Evolutionary conservation across 805 yeast species (phyloP).

Genomic region (Candida nonsorbophila): DNA sequence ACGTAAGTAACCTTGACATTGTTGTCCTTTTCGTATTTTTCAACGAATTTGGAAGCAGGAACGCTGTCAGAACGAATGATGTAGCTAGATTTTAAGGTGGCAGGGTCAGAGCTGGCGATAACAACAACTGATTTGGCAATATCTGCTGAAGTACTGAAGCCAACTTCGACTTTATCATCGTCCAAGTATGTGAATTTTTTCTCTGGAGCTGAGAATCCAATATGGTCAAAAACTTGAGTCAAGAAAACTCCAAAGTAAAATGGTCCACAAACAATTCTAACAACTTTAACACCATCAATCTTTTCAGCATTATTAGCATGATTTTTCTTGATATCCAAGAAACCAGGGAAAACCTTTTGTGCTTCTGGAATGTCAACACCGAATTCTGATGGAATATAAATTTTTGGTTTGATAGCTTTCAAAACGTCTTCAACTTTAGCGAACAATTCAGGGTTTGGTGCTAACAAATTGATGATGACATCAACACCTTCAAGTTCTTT

Average conservation of each 20-base stretch:
- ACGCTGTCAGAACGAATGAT: constrained; percentile 39
- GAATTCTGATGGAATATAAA: constrained; percentile 58
- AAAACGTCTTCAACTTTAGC: constrained; percentile 34
- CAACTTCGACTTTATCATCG: constrained; percentile 27
- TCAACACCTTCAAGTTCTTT: constrained; percentile 41
- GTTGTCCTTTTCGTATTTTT: constrained; percentile 35
- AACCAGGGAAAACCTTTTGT: constrained; percentile 24
- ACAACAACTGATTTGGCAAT: constrained; percentile 40
- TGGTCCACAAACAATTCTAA: no score
- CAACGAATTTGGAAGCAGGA: constrained; percentile 32
- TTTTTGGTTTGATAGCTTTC: constrained; percentile 37
- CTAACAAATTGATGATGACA: constrained; percentile 44
- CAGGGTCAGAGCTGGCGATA: constrained; percentile 31
- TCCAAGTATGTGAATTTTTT: constrained; percentile 35
- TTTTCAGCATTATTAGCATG: constrained; percentile 37
- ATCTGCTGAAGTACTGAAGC: constrained; percentile 34
- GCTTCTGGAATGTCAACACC: constrained; percentile 41
- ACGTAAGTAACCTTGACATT: constrained; percentile 26
- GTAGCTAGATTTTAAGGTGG: constrained; percentile 38
- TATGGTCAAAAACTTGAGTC: constrained; percentile 26
- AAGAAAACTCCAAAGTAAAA: constrained; percentile 25
- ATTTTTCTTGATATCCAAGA: constrained; percentile 23
- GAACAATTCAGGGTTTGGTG: constrained; percentile 23
- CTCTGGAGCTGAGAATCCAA: constrained; percentile 31
- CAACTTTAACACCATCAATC: constrained; percentile 39